Evolutionary conservation across 2,329 filamentous ascomycete species (phyloP), one percentile per base, ranked within the genome.

Genomic region (Alternaria arborescens): DNA sequence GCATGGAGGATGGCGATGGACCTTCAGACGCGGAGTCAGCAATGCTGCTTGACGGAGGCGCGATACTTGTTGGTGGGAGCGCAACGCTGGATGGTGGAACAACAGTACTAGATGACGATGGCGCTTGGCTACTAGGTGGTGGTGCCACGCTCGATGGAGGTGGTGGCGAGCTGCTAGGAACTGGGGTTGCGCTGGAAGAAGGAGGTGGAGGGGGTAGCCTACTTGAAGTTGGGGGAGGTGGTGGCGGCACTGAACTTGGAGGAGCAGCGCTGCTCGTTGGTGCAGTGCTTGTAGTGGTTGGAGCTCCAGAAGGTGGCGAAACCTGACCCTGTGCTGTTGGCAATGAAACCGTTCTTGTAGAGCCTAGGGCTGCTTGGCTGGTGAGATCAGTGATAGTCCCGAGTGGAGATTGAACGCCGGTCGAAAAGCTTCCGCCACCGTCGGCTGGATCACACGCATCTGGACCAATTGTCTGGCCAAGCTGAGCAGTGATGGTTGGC

Each of bases 371-470:
- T 36, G 52, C 1, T 55, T 12, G 11, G 28, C 66, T 64, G 1
- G 41, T 22, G 0, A 72, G 7, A 10, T 43, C 62, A 0, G 66
- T 69, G 0, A 41, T 57, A n/a, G 32, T 52, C 5, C 62, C 65
- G 7, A 65, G 28, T 1, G 59, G 64, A 16, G 38, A 44, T 16
- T 66, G 68, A n/a, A 16, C 38, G 5, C 8, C 11, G 28, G 28
- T 30, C 2, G 52, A 26, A 1, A 28, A 30, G 4, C 28, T 38
- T 0, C 60, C 59, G 14, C 48, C 32, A 3, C 69, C 69, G n/a
- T 66, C 60, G 5, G 77, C 57, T 2, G 76, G 76, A 52, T 78
- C 76, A 48, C 76, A 78, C 10, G 76, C 76, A 3, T 52, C 53
- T n/a, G 59, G 4, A 10, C 69, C 71, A 46, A 78, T 77, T 0